These are phyloP conservation scores for Didymella lethalis DNA, from an alignment of 2,329 filamentous ascomycete genomes.

Conservation along the genomic window DNA sequence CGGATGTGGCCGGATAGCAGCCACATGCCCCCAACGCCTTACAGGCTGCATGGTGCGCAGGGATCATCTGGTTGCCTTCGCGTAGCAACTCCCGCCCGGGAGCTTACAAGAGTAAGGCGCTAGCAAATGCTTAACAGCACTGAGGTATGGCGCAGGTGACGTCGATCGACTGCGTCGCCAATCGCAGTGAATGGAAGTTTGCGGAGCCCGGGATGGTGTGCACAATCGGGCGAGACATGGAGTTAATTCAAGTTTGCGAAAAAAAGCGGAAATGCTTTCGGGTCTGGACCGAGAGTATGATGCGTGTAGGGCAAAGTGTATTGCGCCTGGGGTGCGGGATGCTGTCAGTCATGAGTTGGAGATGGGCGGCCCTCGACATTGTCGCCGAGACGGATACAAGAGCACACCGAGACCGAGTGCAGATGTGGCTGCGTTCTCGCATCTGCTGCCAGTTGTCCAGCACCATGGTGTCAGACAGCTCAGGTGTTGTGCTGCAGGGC, in stretches of 20 bases:
- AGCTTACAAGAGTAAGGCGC: constrained; percentile 25
- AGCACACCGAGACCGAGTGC: constrained; percentile 22
- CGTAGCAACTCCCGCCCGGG: constrained; percentile 24
- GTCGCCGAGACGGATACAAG: constrained; percentile 28
- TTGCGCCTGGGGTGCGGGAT: neutral
- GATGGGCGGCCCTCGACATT: neutral
- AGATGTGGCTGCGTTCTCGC: constrained; percentile 1
- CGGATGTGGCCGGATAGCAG: constrained; percentile 34
- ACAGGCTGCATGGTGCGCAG: constrained; percentile 10
- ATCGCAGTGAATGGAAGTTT: constrained; percentile 21
- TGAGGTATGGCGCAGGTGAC: constrained; percentile 33
- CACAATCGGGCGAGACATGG: constrained; percentile 29
- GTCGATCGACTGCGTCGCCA: constrained; percentile 22
- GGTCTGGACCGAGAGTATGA: constrained; percentile 11
- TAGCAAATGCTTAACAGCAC: constrained; percentile 34
- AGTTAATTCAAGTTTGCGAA: constrained; percentile 13
- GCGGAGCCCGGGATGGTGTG: constrained; percentile 17
- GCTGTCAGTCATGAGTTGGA: constrained; percentile 1
- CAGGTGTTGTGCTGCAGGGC: constrained; percentile 15
- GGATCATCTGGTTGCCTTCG: constrained; percentile 16
- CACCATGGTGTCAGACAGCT: constrained; percentile 17
- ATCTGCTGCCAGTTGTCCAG: constrained; percentile 14
- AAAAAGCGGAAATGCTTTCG: constrained; percentile 7
- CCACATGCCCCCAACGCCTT: constrained; percentile 11
- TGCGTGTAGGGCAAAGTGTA: constrained; percentile 2